Percentiles rank a stretch among this genome's conserved stretches.
Conservation (phyloP, 2,329 filamentous ascomycete genomes). For the Aspergillus sp. region DNA sequence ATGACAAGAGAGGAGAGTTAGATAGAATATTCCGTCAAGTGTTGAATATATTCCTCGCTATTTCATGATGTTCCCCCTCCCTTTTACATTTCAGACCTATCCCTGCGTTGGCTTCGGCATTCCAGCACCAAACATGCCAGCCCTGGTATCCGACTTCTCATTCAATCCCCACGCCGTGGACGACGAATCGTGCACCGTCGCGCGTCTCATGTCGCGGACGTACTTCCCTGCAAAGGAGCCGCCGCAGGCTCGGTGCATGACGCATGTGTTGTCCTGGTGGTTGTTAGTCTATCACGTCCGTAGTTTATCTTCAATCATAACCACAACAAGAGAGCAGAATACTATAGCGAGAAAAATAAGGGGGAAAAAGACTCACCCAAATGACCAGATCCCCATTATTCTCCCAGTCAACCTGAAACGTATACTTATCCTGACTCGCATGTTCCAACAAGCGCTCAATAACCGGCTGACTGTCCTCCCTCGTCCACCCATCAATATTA, state of each 20-base stretch:
- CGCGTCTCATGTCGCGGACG: constrained; percentile 54
- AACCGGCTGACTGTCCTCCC: neutral
- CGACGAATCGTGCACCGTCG: constrained; percentile 54
- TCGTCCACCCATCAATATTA: neutral
- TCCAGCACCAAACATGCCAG: neutral
- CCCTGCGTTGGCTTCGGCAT: neutral
- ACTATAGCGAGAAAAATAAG: too few species aligned
- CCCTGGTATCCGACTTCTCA: constrained; percentile 13
- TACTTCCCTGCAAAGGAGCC: constrained; percentile 51
- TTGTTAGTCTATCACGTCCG: too few species aligned
- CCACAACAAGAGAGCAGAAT: too few species aligned
- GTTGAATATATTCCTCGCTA: neutral
- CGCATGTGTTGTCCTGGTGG: neutral
- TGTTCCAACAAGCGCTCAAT: neutral
- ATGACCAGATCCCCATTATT: neutral
- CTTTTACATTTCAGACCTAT: neutral
- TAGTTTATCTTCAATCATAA: too few species aligned
- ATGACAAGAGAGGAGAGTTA: neutral
- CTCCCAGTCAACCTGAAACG: neutral
- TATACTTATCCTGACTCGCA: neutral
- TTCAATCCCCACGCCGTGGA: constrained; percentile 46
- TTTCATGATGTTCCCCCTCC: too few species aligned
- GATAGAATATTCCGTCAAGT: neutral
- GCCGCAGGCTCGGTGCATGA: constrained; percentile 24
- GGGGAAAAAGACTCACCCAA: neutral